Evolutionary conservation across 2,329 filamentous ascomycete species (phyloP), one percentile per base, ranked within the genome.

Genomic region (Aspergillus sp.): DNA sequence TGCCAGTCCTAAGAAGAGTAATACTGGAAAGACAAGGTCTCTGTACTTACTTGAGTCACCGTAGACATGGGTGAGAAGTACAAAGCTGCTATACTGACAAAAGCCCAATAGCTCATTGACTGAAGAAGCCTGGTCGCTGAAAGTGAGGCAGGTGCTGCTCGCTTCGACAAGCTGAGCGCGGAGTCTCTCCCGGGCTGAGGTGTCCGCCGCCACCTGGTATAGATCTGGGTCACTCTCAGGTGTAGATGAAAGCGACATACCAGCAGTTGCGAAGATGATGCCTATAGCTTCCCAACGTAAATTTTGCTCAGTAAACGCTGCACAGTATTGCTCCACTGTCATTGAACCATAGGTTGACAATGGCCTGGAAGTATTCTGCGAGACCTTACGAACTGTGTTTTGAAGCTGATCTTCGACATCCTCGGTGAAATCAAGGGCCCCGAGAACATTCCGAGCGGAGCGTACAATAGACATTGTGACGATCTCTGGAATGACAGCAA

Each of bases 241-340:
- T 25, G 62, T 72, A 27, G 58, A 70, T 61, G 69, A 73, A 63
- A 66, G 63, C 56, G 77, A 71, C 61, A 76, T 68, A n/a, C 75
- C 74, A 11, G 74, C 70, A n/a, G 73, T 68, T 4, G 75, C 69
- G 19, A 81, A 70, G 8, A 81, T 73, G 41, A 77, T 67, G 1
- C 75, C 77, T 1, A 80, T 52, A 0, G 75, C 75, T 51, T 80
- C 78, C 77, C 78, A 80, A 10, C 78, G 74, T 23, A 74, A 64
- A 49, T 75, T 76, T 4, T 63, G 50, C 5, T 67, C 71, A 1
- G 68, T 71, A 38, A 74, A 71, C 0, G 70, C 67, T 5, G 63
- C 59, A 48, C 65, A 70, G 51, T 75, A 75, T 8, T 75, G 71
- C n/a, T 70, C 63, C 2, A 71, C 60, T 2, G 68, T 71, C 72